phyloP scores from a whole-genome alignment of 345 rosid genomes.

The Hevea brasiliensis region DNA sequence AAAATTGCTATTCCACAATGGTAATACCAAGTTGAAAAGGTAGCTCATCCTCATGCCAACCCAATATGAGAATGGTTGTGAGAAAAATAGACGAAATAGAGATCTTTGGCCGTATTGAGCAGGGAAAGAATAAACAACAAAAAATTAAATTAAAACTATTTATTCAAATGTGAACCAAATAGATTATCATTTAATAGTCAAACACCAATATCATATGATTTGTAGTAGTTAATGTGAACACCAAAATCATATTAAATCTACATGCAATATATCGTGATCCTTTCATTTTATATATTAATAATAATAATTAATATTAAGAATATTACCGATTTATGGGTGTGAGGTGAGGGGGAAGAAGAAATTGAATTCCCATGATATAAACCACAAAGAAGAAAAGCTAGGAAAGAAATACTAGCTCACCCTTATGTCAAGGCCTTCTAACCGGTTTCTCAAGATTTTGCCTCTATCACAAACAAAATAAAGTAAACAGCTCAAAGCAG shows the following conservation, averaged over 20 bases:
- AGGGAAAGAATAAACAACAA: too few species aligned
- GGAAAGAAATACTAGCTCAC: constrained; percentile 45
- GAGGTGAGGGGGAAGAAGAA: not conserved
- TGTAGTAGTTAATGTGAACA: too few species aligned
- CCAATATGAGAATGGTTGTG: not conserved
- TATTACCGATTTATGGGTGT: too few species aligned
- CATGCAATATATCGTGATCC: too few species aligned
- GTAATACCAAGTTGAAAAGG: not conserved
- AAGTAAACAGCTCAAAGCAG: constrained; percentile 93
- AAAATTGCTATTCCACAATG: not conserved
- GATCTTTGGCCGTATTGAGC: not conserved
- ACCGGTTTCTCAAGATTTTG: constrained; percentile 67
- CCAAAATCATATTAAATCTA: too few species aligned
- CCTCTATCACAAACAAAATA: constrained; percentile 94
- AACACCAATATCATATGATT: too few species aligned
- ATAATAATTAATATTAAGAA: too few species aligned
- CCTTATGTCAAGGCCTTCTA: constrained; percentile 98
- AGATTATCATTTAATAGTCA: too few species aligned
- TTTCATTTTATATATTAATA: too few species aligned
- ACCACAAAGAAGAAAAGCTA: too few species aligned
- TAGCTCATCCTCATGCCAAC: not conserved
- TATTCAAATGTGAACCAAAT: too few species aligned
- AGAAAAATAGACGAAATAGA: not conserved
- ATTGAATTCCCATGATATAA: not conserved
- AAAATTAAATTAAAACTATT: too few species aligned